Evolutionary conservation across 1,284 basidiomycete genomes (phyloP).

Genomic region (Inonotus hispidus): DNA sequence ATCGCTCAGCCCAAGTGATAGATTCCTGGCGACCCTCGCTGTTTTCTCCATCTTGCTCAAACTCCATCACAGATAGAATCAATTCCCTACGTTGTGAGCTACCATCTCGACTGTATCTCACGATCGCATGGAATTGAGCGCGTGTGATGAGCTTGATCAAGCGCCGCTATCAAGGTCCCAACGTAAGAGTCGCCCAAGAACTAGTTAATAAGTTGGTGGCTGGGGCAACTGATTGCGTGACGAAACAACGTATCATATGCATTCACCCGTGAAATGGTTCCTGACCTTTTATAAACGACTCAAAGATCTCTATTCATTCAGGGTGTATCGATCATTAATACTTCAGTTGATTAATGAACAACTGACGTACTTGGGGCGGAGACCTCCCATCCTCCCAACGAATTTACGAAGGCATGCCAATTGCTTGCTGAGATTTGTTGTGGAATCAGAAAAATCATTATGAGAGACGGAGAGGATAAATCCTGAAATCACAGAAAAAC

Average conservation of each 20-base stretch:
- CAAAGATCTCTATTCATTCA: no score
- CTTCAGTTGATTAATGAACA: slow-evolving; percentile 84
- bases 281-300: no score
- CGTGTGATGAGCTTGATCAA: no score
- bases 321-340: slow-evolving; percentile 89
- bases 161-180: slow-evolving; percentile 79
- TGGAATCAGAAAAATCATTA: slow-evolving; percentile 89
- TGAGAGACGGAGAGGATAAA: slow-evolving; percentile 78
- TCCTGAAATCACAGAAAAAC: slow-evolving; percentile 84
- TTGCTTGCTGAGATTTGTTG: slow-evolving; percentile 89
- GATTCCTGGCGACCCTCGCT: slow-evolving; percentile 65
- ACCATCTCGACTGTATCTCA: slow-evolving; percentile 69
- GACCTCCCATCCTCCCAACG: slow-evolving; percentile 85
- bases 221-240: neutral
- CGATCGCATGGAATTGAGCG: no score
- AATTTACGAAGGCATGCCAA: slow-evolving; percentile 78
- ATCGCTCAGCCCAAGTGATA: slow-evolving; percentile 82
- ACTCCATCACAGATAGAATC: slow-evolving; percentile 57
- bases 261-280: no score
- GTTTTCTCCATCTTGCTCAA: slow-evolving; percentile 61
- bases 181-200: slow-evolving; percentile 92
- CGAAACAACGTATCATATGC: slow-evolving; percentile 41
- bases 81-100: slow-evolving; percentile 73
- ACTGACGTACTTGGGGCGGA: slow-evolving; percentile 82
- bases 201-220: slow-evolving; percentile 33